Base-by-base conservation (phyloP, 257 asterid genomes). In the Ajuga chamaepitys region DNA sequence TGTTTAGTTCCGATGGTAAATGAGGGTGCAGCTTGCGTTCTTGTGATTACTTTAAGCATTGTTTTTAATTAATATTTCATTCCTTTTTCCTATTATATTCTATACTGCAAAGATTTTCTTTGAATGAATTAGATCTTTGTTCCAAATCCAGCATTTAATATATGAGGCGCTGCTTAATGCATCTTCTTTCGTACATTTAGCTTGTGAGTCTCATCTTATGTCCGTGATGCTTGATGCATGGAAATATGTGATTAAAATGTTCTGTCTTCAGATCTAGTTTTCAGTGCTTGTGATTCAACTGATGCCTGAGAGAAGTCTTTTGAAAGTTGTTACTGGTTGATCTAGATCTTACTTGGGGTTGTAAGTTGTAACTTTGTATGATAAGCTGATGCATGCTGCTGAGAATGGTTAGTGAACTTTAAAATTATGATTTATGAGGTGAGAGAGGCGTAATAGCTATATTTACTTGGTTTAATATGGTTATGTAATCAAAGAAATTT, bases 221-320 rank as follows among this genome's bases (percentile, higher is more conserved):
- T n/a, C 65, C 68, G 64, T 11, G 63, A 55, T 41, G 53, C 17
- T 67, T 25, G 66, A 17, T 11, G 61, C 35, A 0, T 68, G 40
- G 44, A 37, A 7, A 7, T 24, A 10, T 44, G 66, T 26, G 58
- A 58, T 4, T 64, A 38, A 45, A 67, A 54, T 53, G 74, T 14
- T 55, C 13, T 71, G 72, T 47, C 40, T 38, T 62, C 21, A 51
- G 75, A 75, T 75, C 77, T 60, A 54, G 55, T 65, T n/a, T 32
- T 64, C 7, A 37, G 74, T 58, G 30, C 26, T n/a, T 45, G 61
- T 21, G 55, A 45, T 61, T 48, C 10, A 5, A n/a, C 21, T 32
- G 10, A 48, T 28, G 40, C 17, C 7, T 54, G 64, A 26, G 24
- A 48, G 63, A 44, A 18, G 38, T 51, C n/a, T 41, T 50, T 51